A percentile compares a stretch with the other conserved stretches of the same genome.
phyloP scores from a whole-genome alignment of 164 flowering plant species.

The Kalanchoe fedtschenkoi region DNA sequence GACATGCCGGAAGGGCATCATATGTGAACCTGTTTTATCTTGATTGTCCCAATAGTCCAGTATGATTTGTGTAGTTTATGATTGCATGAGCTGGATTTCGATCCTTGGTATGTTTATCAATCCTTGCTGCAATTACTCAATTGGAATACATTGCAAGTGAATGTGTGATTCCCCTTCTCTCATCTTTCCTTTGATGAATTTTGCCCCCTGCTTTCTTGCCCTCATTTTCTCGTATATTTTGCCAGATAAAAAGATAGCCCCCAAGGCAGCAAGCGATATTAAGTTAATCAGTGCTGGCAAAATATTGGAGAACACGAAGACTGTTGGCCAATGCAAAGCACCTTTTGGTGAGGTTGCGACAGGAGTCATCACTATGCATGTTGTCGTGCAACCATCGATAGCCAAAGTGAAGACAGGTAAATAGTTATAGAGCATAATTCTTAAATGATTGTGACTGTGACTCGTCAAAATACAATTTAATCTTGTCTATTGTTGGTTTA shows the following conservation, averaged over 20 bases:
- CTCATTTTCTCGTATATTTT: not conserved
- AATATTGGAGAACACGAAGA: constrained; percentile 54
- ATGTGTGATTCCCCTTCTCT: too few relatives aligned
- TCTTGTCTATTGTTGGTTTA: not conserved
- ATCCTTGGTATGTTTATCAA: too few relatives aligned
- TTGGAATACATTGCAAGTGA: too few relatives aligned
- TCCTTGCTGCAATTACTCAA: too few relatives aligned
- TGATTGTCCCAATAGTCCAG: too few relatives aligned
- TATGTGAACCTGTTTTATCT: too few relatives aligned
- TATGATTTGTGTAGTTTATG: too few relatives aligned
- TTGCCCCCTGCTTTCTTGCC: too few relatives aligned
- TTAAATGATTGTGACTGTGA: not conserved
- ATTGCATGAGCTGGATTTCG: too few relatives aligned
- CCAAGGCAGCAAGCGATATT: constrained; percentile 50
- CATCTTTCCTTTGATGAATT: too few relatives aligned
- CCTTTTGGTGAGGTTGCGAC: constrained; percentile 47
- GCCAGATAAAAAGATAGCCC: constrained; percentile 40
- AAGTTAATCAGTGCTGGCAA: constrained; percentile 56
- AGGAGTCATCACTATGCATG: constrained; percentile 57
- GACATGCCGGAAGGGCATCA: too few relatives aligned
- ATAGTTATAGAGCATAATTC: not conserved
- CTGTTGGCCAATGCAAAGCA: constrained; percentile 51
- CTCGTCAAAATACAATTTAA: too few relatives aligned
- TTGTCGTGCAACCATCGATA: constrained; percentile 55
- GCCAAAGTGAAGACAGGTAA: constrained; percentile 52